phyloP scores from a whole-genome alignment of 129 eudicot species.

The Flaveria trinervia region DNA sequence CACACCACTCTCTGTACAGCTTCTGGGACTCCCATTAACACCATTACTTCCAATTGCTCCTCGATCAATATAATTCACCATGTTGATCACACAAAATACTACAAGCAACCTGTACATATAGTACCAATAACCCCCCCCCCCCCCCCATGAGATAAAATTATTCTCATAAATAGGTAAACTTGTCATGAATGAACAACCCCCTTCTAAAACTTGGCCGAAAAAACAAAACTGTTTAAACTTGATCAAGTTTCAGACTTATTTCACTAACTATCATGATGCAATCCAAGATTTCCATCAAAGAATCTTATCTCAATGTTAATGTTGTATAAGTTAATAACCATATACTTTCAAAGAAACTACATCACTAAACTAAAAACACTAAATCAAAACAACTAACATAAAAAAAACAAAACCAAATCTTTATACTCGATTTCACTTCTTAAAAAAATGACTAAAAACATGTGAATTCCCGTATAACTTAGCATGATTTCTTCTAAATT shows the following conservation, averaged over 20 bases:
- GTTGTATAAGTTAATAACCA: too few relatives aligned
- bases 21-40: constrained; percentile 70
- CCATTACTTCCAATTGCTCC: constrained; percentile 96
- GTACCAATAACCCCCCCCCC: background rate
- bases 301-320: background rate
- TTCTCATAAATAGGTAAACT: background rate
- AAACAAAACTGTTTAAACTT: background rate
- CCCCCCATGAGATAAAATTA: background rate
- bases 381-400: background rate
- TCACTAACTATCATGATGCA: background rate
- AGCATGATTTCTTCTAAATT: constrained; percentile 16
- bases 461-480: constrained; percentile 1
- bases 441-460: background rate
- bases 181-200: background rate
- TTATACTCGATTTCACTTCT: background rate
- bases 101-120: constrained; percentile 63
- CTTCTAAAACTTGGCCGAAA: background rate
- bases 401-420: background rate
- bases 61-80: constrained; percentile 84
- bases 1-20: constrained; percentile 51
- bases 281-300: background rate
- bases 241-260: background rate
- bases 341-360: too few relatives aligned
- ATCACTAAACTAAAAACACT: background rate
- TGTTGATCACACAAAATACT: constrained; percentile 75